Percentiles rank a stretch among this genome's conserved stretches.
Conservation (phyloP, 108 stramenopile genomes). For the Chaetoceros tenuissimus region DNA sequence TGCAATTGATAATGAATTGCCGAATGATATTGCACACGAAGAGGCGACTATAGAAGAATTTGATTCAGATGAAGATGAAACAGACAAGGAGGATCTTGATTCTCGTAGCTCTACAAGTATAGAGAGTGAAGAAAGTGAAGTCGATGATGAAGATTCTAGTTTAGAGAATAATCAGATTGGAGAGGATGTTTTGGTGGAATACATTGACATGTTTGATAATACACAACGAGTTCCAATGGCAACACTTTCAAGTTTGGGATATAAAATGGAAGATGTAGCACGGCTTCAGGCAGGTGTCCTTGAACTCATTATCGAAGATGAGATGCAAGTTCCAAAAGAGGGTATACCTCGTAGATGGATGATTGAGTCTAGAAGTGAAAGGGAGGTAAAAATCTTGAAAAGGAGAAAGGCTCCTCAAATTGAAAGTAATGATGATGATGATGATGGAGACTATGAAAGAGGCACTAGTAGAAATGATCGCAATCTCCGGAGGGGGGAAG, state of each 20-base stretch:
- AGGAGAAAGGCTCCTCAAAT: constrained; percentile 1
- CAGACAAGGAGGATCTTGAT: background rate
- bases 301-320: constrained; percentile 44
- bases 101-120: background rate
- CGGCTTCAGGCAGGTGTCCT: constrained; percentile 42
- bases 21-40: background rate
- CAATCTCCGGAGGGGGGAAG: no score
- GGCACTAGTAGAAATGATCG: background rate
- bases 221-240: constrained; percentile 18
- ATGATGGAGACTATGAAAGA: constrained; percentile 8
- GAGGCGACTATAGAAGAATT: background rate
- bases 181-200: constrained; percentile 2
- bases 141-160: background rate
- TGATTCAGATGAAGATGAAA: background rate
- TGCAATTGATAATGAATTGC: background rate
- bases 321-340: constrained; percentile 33
- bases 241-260: constrained; percentile 36
- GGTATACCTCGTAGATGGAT: constrained; percentile 64
- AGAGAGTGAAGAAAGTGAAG: background rate
- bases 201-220: constrained; percentile 6
- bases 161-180: background rate
- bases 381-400: constrained; percentile 26
- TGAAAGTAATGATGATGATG: constrained; percentile 2
- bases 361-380: constrained; percentile 12
- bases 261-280: constrained; percentile 29